These are phyloP conservation scores for Musa acuminata DNA, from an alignment of 176 grass and related monocot genomes.

Conservation along the genomic window DNA sequence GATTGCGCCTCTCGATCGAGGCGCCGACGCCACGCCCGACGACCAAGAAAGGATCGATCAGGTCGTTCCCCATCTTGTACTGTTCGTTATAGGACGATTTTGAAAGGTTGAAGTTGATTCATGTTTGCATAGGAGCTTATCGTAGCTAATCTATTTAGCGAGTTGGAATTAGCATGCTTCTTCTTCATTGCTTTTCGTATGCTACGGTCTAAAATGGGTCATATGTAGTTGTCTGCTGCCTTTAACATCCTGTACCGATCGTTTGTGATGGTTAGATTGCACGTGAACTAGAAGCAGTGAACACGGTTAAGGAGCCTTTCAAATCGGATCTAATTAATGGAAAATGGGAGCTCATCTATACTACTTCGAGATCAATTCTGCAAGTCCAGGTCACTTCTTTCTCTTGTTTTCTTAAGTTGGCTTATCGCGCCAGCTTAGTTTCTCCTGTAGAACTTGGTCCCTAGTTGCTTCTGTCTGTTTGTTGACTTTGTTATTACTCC, in stretches of 20 bases:
- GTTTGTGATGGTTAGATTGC: conserved; percentile 36
- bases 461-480: background rate
- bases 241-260: background rate
- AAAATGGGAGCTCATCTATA: conserved; percentile 91
- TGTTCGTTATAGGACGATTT: background rate
- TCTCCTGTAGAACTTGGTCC: background rate
- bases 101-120: background rate
- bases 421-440: background rate
- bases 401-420: background rate
- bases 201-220: background rate
- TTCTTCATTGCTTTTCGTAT: background rate
- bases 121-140: background rate
- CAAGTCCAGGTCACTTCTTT: conserved; percentile 43
- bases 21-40: conserved; percentile 45
- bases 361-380: conserved; percentile 72
- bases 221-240: background rate
- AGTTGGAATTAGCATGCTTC: background rate
- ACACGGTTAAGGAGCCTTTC: conserved; percentile 61
- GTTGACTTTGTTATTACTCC: background rate
- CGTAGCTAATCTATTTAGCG: background rate
- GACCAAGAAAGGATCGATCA: conserved; percentile 58
- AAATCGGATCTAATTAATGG: conserved; percentile 86
- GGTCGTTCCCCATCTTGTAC: conserved; percentile 18
- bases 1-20: conserved; percentile 68
- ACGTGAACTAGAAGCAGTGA: conserved; percentile 51